Conservation (phyloP, 495 filamentous ascomycete species). For the Amniculicola lignicola region DNA sequence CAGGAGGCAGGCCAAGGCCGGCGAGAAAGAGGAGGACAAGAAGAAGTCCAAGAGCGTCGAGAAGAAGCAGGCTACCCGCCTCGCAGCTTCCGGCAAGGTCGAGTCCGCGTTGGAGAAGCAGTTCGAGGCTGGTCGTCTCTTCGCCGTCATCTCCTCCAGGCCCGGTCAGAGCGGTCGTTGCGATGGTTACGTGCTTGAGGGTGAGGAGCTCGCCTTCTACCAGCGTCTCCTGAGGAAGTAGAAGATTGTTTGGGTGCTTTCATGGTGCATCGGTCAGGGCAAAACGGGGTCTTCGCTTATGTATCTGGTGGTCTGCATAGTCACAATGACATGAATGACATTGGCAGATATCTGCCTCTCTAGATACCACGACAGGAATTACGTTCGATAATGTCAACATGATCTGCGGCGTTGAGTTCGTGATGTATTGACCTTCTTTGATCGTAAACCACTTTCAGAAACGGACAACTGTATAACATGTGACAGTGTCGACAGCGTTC, state of each 20-base stretch:
- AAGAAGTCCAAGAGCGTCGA: conserved; percentile 71
- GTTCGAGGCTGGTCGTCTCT: conserved; percentile 97
- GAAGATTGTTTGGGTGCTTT: conserved; percentile 38
- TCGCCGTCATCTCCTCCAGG: conserved; percentile 83
- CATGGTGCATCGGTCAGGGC: conserved; percentile 26
- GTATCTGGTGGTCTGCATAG: conserved; percentile 33
- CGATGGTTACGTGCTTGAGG: conserved; percentile 98
- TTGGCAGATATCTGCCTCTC: conserved; percentile 16
- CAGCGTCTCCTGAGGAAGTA: conserved; percentile 97
- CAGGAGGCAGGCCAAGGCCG: conserved; percentile 68
- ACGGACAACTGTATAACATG: too few species aligned
- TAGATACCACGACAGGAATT: conserved; percentile 28
- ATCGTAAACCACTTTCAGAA: too few species aligned
- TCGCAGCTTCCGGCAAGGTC: conserved; percentile 80
- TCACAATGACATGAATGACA: conserved; percentile 27
- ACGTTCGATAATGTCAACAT: too few species aligned
- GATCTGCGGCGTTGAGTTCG: too few species aligned
- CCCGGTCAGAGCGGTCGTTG: conserved; percentile 94
- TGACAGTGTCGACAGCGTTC: too few species aligned
- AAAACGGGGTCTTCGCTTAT: conserved; percentile 32
- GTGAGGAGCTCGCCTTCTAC: conserved; percentile 99
- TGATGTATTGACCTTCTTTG: too few species aligned
- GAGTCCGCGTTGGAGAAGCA: conserved; percentile 90
- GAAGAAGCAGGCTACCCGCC: conserved; percentile 91
- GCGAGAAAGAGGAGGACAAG: conserved; percentile 48